These are phyloP conservation scores for Spatholobus suberectus DNA, from an alignment of 306 rosid species.

Conservation along the genomic window DNA sequence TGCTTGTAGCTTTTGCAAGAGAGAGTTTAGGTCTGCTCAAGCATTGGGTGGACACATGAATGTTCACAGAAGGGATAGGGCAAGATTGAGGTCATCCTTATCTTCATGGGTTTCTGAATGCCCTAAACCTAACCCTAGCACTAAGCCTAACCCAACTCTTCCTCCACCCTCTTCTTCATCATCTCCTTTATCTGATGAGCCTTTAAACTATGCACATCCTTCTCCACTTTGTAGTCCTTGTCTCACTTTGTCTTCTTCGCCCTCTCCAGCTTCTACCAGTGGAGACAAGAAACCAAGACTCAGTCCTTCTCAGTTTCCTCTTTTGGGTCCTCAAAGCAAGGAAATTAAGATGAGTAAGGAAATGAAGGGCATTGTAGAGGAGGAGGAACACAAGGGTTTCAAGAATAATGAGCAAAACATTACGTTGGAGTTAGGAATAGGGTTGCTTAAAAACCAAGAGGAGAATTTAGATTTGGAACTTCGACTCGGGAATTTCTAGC, in stretches of 20 bases:
- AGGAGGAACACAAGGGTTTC: conserved; percentile 43
- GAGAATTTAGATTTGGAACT: conserved; percentile 88
- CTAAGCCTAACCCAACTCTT: conserved; percentile 45
- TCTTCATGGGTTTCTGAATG: conserved; percentile 51
- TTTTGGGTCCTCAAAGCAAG: conserved; percentile 47
- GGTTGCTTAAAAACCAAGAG: conserved; percentile 53
- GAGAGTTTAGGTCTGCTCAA: conserved; percentile 88
- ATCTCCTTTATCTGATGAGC: conserved; percentile 37
- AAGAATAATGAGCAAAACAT: conserved; percentile 51
- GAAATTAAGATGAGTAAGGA: conserved; percentile 29
- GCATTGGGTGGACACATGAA: conserved; percentile 95
- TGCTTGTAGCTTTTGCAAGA: conserved; percentile 78
- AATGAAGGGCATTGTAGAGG: conserved; percentile 31
- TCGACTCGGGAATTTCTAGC: conserved; percentile 61
- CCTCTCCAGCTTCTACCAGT: conserved; percentile 43
- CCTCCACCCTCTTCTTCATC: conserved; percentile 35
- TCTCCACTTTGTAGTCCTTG: conserved; percentile 41
- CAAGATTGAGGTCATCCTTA: conserved; percentile 64
- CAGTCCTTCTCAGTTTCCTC: conserved; percentile 33
- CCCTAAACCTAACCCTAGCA: conserved; percentile 48
- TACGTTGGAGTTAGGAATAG: conserved; percentile 66
- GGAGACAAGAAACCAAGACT: conserved; percentile 51
- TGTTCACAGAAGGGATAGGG: conserved; percentile 91
- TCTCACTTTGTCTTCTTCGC: conserved; percentile 48
- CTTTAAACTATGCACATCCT: conserved; percentile 36